phyloP scores from a whole-genome alignment of 495 filamentous ascomycete genomes.

The Hypoxylon crocopeplum region DNA sequence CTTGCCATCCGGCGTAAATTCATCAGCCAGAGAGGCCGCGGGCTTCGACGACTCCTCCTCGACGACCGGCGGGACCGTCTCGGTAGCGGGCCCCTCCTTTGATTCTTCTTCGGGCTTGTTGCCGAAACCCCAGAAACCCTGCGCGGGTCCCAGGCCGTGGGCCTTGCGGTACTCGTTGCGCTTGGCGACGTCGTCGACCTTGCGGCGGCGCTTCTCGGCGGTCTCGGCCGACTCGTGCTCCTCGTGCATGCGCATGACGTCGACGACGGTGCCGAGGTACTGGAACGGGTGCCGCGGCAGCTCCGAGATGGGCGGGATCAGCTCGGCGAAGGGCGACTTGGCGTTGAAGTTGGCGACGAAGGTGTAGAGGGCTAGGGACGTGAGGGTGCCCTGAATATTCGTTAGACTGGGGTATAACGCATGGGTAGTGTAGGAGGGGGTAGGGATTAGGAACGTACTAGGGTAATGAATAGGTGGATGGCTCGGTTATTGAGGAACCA shows the following conservation, averaged over 20 bases:
- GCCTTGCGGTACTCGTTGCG: conserved; percentile 78
- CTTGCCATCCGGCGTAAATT: conserved; percentile 28
- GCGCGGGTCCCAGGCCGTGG: conserved; percentile 74
- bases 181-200: conserved; percentile 81
- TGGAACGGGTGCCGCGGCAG: conserved; percentile 68
- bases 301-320: conserved; percentile 68
- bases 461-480: conserved; percentile 79
- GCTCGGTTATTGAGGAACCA: conserved; percentile 74
- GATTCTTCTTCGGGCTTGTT: conserved; percentile 2
- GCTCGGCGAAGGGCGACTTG: conserved; percentile 72
- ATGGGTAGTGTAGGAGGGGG: not conserved
- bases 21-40: conserved; percentile 5
- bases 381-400: conserved; percentile 65
- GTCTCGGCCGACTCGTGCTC: conserved; percentile 66
- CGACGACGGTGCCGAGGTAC: conserved; percentile 61
- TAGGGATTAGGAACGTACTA: conserved; percentile 60
- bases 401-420: conserved; percentile 7
- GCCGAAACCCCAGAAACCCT: conserved; percentile 35
- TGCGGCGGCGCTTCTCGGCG: conserved; percentile 67
- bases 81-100: not conserved
- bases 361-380: conserved; percentile 69
- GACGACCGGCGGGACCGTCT: conserved; percentile 2
- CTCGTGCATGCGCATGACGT: conserved; percentile 75
- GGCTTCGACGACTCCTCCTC: conserved; percentile 10
- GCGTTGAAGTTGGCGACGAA: conserved; percentile 73